Percentiles rank a stretch among this genome's conserved stretches.
These are phyloP conservation scores for Poa annua DNA, from an alignment of 176 grass and related monocot genomes.

Conservation along the genomic window DNA sequence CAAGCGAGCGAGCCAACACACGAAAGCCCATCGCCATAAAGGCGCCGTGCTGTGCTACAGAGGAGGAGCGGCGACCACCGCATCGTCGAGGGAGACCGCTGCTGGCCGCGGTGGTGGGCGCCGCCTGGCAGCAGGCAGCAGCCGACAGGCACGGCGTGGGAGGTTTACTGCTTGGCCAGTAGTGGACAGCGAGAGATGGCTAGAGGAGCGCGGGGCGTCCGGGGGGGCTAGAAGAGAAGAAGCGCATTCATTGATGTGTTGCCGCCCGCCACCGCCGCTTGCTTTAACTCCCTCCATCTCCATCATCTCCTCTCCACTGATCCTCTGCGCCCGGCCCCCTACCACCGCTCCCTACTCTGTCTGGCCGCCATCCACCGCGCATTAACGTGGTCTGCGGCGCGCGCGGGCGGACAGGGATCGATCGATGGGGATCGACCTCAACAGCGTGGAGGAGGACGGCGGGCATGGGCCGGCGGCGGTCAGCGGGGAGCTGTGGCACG, in stretches of 20 bases:
- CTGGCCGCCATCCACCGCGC: not conserved
- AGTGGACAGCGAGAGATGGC: constrained; percentile 5
- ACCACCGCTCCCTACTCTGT: too few relatives aligned
- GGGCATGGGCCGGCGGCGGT: constrained; percentile 38
- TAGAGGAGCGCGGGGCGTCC: constrained; percentile 16
- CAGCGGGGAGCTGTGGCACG: constrained; percentile 89
- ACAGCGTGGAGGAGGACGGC: constrained; percentile 66
- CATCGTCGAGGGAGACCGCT: too few relatives aligned
- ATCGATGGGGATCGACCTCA: constrained; percentile 91
- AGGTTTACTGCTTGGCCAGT: not conserved
- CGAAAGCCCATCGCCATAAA: not conserved
- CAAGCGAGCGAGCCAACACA: not conserved
- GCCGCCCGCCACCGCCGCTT: constrained; percentile 16
- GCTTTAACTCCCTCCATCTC: not conserved
- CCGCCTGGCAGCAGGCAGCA: not conserved
- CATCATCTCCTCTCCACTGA: too few relatives aligned
- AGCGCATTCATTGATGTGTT: constrained; percentile 11
- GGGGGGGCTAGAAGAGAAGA: not conserved
- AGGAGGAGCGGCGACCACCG: too few relatives aligned
- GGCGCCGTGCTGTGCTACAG: not conserved
- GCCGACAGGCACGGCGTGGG: not conserved
- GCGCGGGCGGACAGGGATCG: too few relatives aligned
- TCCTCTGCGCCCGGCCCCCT: too few relatives aligned
- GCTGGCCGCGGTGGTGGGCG: not conserved
- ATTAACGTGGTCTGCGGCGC: constrained; percentile 32